Percentiles rank a stretch among this genome's conserved stretches.
These are phyloP conservation scores for Geotrichum klebahnii DNA, from an alignment of 1,139 yeast species.

Conservation along the genomic window DNA sequence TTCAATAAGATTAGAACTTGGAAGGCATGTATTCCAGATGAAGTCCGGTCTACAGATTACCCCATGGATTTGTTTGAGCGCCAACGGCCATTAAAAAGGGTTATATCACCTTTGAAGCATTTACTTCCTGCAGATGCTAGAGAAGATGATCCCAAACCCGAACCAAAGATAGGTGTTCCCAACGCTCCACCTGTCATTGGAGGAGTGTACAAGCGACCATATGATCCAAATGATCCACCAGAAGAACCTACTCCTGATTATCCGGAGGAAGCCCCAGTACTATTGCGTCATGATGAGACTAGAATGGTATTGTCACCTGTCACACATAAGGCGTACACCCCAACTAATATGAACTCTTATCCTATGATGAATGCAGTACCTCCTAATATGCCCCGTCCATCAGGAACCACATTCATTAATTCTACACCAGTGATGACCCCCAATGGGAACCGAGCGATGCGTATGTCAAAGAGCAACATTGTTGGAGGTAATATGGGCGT, in stretches of 20 bases:
- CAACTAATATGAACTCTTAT: not conserved
- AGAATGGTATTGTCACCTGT: slow-evolving; percentile 1
- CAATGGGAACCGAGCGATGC: slow-evolving; percentile 9
- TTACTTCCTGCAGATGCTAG: slow-evolving; percentile 70
- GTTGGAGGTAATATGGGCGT: not conserved
- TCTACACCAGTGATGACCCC: slow-evolving; percentile 9
- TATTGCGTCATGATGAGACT: slow-evolving; percentile 26
- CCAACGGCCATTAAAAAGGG: slow-evolving; percentile 54
- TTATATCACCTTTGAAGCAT: slow-evolving; percentile 80
- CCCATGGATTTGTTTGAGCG: slow-evolving; percentile 56
- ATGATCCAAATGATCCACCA: slow-evolving; percentile 65
- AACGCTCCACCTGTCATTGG: slow-evolving; percentile 93
- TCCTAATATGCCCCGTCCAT: not conserved
- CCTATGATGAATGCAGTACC: not conserved
- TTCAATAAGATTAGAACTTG: slow-evolving; percentile 95
- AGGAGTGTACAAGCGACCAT: slow-evolving; percentile 75
- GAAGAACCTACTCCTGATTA: slow-evolving; percentile 56
- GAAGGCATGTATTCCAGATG: slow-evolving; percentile 98
- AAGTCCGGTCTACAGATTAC: slow-evolving; percentile 76
- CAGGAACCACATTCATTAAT: slow-evolving; percentile 12
- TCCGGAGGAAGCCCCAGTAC: slow-evolving; percentile 41
- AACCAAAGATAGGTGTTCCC: slow-evolving; percentile 71
- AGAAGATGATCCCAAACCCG: slow-evolving; percentile 71
- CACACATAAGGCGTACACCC: slow-evolving; percentile 1
- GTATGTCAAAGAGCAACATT: slow-evolving; percentile 1